These are phyloP conservation scores for Samsoniella hepiali DNA, from an alignment of 2,329 filamentous ascomycete species.

Conservation along the genomic window DNA sequence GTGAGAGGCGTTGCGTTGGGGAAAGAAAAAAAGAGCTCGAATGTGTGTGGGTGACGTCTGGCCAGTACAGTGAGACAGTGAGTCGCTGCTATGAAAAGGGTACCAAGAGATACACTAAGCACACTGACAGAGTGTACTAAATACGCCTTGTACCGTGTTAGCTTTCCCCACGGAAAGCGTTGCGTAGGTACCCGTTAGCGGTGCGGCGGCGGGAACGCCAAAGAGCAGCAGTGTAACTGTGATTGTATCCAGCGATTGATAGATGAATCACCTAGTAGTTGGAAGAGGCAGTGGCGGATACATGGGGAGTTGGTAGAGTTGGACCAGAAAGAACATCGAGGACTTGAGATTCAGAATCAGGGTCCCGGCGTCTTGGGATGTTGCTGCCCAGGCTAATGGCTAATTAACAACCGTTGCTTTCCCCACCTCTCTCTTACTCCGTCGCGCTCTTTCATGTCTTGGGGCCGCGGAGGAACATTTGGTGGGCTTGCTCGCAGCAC, in stretches of 20 bases:
- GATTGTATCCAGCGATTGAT: background rate
- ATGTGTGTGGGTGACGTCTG: slow-evolving; percentile 2
- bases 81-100: background rate
- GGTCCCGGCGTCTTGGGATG: background rate
- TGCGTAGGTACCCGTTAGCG: background rate
- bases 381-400: background rate
- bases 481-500: background rate
- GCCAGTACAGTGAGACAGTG: background rate
- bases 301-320: background rate
- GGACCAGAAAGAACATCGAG: background rate
- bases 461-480: background rate
- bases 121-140: background rate
- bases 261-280: background rate
- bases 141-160: slow-evolving; percentile 1
- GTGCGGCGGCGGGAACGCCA: background rate
- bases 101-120: background rate
- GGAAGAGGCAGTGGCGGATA: background rate
- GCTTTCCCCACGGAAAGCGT: background rate
- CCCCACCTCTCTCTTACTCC: background rate
- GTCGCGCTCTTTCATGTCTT: background rate
- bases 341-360: background rate
- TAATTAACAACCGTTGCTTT: background rate
- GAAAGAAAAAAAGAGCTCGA: slow-evolving; percentile 7
- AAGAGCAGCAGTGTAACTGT: background rate
- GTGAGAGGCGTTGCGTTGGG: background rate